Conservation (phyloP, 2,329 filamentous ascomycete genomes). For the Cladorrhinum sp. region DNA sequence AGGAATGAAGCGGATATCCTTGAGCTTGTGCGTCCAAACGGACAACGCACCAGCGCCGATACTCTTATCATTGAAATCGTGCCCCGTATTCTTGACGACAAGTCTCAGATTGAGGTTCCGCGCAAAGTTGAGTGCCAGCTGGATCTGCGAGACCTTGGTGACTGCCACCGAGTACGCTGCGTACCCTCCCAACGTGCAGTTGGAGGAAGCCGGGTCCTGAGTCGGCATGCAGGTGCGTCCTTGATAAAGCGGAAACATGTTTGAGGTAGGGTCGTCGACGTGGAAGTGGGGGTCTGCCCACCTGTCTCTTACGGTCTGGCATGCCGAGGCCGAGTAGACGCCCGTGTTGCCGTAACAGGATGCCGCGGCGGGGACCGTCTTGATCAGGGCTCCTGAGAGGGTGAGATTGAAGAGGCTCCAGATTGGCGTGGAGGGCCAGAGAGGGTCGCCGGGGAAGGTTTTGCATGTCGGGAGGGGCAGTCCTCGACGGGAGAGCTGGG, state of each 20-base stretch:
- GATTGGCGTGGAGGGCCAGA: constrained; percentile 34
- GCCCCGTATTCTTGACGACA: constrained; percentile 50
- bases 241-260: constrained; percentile 41
- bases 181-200: constrained; percentile 39
- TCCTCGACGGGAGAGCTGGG: not conserved
- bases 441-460: constrained; percentile 31
- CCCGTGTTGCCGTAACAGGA: constrained; percentile 34
- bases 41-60: constrained; percentile 38
- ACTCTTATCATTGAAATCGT: constrained; percentile 46
- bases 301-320: constrained; percentile 29
- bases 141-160: constrained; percentile 38
- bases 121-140: constrained; percentile 42
- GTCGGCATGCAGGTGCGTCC: constrained; percentile 37
- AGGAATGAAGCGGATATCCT: constrained; percentile 21
- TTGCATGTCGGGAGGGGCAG: constrained; percentile 25
- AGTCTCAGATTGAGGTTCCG: constrained; percentile 39
- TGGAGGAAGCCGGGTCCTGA: constrained; percentile 11
- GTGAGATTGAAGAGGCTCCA: constrained; percentile 27
- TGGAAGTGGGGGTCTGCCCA: constrained; percentile 23
- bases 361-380: constrained; percentile 34
- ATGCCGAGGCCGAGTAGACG: constrained; percentile 31
- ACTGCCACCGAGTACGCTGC: constrained; percentile 40
- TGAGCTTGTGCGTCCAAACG: constrained; percentile 28
- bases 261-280: constrained; percentile 38
- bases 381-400: constrained; percentile 33